Evolutionary conservation across 208 protist genomes (phyloP).

Genomic region (Novymonas esmeraldas): DNA sequence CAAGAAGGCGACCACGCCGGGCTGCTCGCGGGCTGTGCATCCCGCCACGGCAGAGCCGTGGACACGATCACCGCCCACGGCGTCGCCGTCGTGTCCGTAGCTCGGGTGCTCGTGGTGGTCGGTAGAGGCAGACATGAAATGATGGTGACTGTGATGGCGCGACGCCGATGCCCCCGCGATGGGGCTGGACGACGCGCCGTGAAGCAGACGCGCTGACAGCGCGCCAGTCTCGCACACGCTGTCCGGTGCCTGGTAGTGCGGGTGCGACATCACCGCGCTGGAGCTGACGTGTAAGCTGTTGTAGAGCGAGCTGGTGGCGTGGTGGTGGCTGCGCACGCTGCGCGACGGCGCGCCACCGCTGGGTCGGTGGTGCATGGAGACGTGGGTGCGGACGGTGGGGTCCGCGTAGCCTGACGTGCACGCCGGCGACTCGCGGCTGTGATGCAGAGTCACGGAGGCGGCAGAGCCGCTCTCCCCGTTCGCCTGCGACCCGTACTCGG

Average conservation of each 20-base stretch:
- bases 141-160: neutral
- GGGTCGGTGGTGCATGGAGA: neutral
- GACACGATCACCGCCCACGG: neutral
- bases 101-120: neutral
- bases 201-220: neutral
- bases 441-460: neutral
- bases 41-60: neutral
- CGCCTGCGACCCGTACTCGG: constrained; percentile 13
- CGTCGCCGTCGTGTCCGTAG: neutral
- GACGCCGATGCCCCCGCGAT: neutral
- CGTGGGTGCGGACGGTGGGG: neutral
- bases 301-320: constrained; percentile 3
- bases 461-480: neutral
- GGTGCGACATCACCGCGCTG: neutral
- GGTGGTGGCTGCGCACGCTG: neutral
- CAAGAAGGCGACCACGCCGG: constrained; percentile 24
- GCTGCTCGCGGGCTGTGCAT: constrained; percentile 13
- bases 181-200: neutral
- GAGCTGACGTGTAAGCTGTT: constrained; percentile 3
- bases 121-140: neutral
- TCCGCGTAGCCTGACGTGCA: neutral
- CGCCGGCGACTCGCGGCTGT: neutral
- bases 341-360: neutral
- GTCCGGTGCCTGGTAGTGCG: neutral
- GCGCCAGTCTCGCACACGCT: too few relatives aligned